A percentile compares a stretch with the other conserved stretches of the same genome.
Evolutionary conservation across 345 rosid species (phyloP).

Genomic region (Linum usitatissimum): DNA sequence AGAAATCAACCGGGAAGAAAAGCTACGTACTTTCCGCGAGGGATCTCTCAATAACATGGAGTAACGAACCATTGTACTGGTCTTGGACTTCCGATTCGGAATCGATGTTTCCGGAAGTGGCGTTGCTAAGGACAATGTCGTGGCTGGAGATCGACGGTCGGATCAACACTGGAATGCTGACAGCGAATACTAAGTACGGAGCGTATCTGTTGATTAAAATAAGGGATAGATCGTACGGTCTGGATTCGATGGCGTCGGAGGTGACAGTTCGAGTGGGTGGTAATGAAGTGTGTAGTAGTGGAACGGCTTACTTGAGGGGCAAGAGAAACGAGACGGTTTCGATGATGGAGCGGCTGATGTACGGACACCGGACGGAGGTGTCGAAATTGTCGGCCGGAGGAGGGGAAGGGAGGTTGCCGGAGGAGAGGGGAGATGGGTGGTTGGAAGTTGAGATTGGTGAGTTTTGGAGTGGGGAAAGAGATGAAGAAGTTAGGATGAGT

Average conservation of each 20-base stretch:
- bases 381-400: neutral
- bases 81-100: conserved; percentile 35
- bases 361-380: conserved; percentile 9
- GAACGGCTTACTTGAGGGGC: conserved; percentile 14
- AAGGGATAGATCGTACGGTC: conserved; percentile 32
- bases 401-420: conserved; percentile 14
- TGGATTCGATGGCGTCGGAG: conserved; percentile 40
- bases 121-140: conserved; percentile 26
- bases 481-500: conserved; percentile 40
- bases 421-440: conserved; percentile 51
- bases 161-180: conserved; percentile 22
- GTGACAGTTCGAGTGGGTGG: conserved; percentile 21
- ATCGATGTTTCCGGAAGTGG: conserved; percentile 52
- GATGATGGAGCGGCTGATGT: conserved; percentile 9
- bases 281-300: neutral
- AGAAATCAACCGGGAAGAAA: conserved; percentile 44
- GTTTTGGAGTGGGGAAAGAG: conserved; percentile 28
- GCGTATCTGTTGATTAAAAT: conserved; percentile 39
- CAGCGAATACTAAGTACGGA: conserved; percentile 39
- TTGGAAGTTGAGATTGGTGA: conserved; percentile 70
- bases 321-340: neutral
- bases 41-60: conserved; percentile 45
- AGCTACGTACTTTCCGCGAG: conserved; percentile 51
- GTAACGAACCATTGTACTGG: conserved; percentile 43
- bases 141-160: conserved; percentile 38